Base-by-base conservation (phyloP, 805 yeast genomes). In the Myxozyma udenii region DNA sequence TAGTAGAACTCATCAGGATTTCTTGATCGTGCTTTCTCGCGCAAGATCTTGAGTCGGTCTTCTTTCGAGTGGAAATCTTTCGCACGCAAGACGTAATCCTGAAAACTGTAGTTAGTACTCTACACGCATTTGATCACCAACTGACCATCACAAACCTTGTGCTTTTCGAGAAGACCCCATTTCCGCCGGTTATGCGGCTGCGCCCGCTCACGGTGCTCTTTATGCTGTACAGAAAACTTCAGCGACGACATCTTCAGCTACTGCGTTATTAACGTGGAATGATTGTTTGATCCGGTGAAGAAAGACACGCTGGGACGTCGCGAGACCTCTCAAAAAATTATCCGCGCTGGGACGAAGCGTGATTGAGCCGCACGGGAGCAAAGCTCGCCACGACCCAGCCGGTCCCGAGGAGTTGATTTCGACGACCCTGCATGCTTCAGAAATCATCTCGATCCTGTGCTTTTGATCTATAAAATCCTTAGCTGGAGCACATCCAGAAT, bases 1-100 rank as follows among this genome's bases (percentile, higher is more conserved):
- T 88, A 96, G 69, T 91, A 89, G 72, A 85, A 93, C 69, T 93
- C 98, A 76, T 93, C 98, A 14, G 95, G 95, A 66, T 93, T 93
- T 61, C 88, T 78, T 41, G 76, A 75, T 33, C 76, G 72, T 1
- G 86, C 95, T 66, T 88, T 91, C 38, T 75, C 74, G 60, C 85
- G 80, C 51, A 93, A 76, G 0, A 84, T 75, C 70, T 85, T 86
- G 46, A 93, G 58, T 5, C 79, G 74, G 24, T 75, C 76, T 61
- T 82, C 79, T 61, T 81, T 81, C 57, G 71, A 68, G 62, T 82
- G 86, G 61, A 68, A 81, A 61, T 82, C 84, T 51, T 71, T 74
- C 0, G 96, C 90, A 30, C 83, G 78, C 51, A 77, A 81, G 60
- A 72, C 74, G 74, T 85, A 85, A 67, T 85, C 95, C 68, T 50